A percentile compares a stretch with the other conserved stretches of the same genome.
Evolutionary conservation across 2,329 filamentous ascomycete genomes (phyloP).

Genomic region (Fusarium hostae): DNA sequence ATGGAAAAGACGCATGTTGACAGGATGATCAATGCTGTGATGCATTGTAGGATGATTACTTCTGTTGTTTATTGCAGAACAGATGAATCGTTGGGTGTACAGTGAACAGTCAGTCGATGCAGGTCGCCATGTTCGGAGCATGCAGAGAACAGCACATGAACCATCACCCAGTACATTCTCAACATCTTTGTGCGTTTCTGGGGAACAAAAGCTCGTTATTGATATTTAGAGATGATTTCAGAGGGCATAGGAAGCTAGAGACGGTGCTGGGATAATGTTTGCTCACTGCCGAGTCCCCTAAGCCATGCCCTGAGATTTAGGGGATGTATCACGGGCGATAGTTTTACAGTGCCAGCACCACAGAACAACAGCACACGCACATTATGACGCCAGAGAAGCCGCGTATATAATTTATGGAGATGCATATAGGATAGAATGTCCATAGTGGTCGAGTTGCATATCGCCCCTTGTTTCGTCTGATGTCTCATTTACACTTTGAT

Average conservation of each 20-base stretch:
- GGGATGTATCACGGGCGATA: neutral
- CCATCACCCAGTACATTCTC: neutral
- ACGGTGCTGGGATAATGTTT: neutral
- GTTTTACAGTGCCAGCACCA: neutral
- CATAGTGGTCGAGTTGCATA: neutral
- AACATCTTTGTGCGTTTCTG: neutral
- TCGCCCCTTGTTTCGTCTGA: neutral
- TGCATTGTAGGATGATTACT: too few species aligned
- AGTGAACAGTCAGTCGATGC: neutral
- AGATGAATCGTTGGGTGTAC: neutral
- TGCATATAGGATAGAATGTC: neutral
- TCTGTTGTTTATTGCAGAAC: neutral
- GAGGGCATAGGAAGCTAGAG: neutral
- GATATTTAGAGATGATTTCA: neutral
- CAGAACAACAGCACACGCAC: neutral
- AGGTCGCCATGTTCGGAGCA: neutral
- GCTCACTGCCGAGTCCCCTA: neutral
- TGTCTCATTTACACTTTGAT: neutral
- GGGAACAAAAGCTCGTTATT: accelerated
- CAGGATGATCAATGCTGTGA: too few species aligned
- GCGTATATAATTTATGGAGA: too few species aligned
- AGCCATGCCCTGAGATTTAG: constrained; percentile 3
- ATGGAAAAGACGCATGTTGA: neutral
- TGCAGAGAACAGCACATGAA: neutral
- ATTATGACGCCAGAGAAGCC: neutral